Base-by-base conservation (phyloP, 495 filamentous ascomycete genomes). In the Filosporella fistucella region DNA sequence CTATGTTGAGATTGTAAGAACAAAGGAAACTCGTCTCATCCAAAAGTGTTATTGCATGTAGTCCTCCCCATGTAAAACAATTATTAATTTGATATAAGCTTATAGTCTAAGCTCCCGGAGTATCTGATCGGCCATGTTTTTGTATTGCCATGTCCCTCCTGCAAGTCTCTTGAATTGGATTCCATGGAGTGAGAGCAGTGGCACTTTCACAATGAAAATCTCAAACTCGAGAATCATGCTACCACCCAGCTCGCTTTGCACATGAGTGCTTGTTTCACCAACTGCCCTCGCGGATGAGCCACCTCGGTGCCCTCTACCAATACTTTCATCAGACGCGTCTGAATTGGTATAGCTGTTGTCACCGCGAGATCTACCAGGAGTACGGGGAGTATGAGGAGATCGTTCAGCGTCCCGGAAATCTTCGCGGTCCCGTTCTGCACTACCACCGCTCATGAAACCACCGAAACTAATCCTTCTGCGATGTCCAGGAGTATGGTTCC, bases 81-180 rank as follows among this genome's bases (percentile, higher is more conserved):
- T 26, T 28, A 32, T 42, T 26, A 42, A 20, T n/a, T 22, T 4
- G 6, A 37, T 10, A 37, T 12, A 14, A 26, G 9, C 14, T 58
- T 39, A 96, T 50, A 98, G 76, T 62, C 87, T 79, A 60, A 99
- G 64, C 57, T 91, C 90, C 58, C 85, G 78, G 54, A 99, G 70
- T 62, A 99, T 97, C 60, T 87, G 88, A 64, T 94, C 89, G 34
- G 93, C 93, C 88, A 97, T 89, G 52, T 89, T 87, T 69, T 96
- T 95, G 62, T 96, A 99, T 66, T 96, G 90, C 91, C 91, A 96
- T 51, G 93, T 96, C 30, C 91, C 88, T 5, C 93, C 95, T 23
- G 88, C 81, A 36, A 97, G 82, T 65, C 91, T 89, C 75, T 99
- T 99, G 72, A 99, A 99, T 65, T 99, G 93, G 40, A 99, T 88